Conservation (phyloP, 2,329 filamentous ascomycete genomes). For the Furcasterigmium furcatum region DNA sequence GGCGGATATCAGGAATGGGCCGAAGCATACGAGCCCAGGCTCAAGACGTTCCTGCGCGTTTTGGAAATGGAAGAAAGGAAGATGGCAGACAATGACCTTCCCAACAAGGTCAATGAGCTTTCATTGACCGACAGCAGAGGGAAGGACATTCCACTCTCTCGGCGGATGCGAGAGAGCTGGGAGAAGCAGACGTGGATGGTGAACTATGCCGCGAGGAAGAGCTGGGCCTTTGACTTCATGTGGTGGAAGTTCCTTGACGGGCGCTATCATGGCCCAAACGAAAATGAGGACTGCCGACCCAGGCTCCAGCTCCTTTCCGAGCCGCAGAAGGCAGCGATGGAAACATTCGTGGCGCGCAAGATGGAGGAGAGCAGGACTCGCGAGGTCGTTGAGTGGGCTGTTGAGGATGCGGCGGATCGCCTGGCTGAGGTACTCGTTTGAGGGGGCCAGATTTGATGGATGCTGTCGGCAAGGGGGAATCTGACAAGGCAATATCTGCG, state of each 20-base stretch:
- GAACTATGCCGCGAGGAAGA: constrained; percentile 30
- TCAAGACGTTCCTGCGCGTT: constrained; percentile 26
- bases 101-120: too few species aligned
- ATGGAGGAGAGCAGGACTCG: constrained; percentile 13
- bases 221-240: constrained; percentile 32
- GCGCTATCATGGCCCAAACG: constrained; percentile 24
- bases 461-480: too few species aligned
- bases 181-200: constrained; percentile 26
- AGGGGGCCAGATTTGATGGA: too few species aligned
- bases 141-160: constrained; percentile 20
- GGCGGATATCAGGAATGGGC: constrained; percentile 24
- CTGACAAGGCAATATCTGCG: too few species aligned
- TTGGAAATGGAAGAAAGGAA: constrained; percentile 25
- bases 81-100: not conserved
- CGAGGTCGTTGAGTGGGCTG: constrained; percentile 13
- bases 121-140: too few species aligned
- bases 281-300: constrained; percentile 7
- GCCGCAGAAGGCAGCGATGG: constrained; percentile 17
- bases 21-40: constrained; percentile 22
- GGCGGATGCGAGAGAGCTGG: constrained; percentile 33
- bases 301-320: constrained; percentile 17
- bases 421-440: not conserved
- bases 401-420: not conserved
- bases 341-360: constrained; percentile 17
- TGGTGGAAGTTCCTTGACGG: constrained; percentile 33